Percentiles rank a stretch among this genome's conserved stretches.
Evolutionary conservation across 306 rosid species (phyloP).

Genomic region (Begonia masoniana): DNA sequence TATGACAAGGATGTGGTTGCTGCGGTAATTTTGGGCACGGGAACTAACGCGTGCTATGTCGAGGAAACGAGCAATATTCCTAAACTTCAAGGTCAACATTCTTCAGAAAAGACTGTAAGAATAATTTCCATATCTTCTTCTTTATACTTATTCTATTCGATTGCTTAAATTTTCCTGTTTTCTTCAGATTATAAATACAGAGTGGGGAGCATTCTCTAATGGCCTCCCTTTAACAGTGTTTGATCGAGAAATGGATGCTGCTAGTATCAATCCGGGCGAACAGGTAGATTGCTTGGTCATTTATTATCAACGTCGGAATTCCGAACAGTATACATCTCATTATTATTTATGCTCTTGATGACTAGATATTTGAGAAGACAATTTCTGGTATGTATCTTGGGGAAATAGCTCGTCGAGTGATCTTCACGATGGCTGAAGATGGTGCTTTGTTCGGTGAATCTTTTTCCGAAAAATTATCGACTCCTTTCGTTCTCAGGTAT

Average conservation of each 20-base stretch:
- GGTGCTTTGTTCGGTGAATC: constrained; percentile 53
- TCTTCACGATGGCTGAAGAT: constrained; percentile 48
- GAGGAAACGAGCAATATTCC: constrained; percentile 60
- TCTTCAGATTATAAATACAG: constrained; percentile 69
- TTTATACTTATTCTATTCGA: too few species aligned
- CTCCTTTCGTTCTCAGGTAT: constrained; percentile 56
- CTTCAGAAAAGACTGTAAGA: constrained; percentile 62
- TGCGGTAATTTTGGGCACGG: constrained; percentile 93
- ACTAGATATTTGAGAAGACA: constrained; percentile 83
- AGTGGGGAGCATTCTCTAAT: constrained; percentile 85
- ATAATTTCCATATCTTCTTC: too few species aligned
- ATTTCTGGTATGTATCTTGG: constrained; percentile 95
- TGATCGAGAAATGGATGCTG: constrained; percentile 85
- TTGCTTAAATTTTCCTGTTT: too few species aligned
- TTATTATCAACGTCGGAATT: too few species aligned
- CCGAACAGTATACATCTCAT: not conserved
- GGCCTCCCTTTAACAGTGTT: constrained; percentile 68
- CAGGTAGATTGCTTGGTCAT: constrained; percentile 33
- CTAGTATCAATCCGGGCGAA: constrained; percentile 88
- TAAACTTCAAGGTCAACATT: constrained; percentile 43
- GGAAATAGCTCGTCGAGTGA: constrained; percentile 70
- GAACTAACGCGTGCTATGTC: constrained; percentile 90
- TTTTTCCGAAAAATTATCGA: constrained; percentile 39
- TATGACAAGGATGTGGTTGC: constrained; percentile 73
- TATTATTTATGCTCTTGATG: not conserved